phyloP scores from a whole-genome alignment of 148 eudicot genomes.

The Polygonum maritimum region DNA sequence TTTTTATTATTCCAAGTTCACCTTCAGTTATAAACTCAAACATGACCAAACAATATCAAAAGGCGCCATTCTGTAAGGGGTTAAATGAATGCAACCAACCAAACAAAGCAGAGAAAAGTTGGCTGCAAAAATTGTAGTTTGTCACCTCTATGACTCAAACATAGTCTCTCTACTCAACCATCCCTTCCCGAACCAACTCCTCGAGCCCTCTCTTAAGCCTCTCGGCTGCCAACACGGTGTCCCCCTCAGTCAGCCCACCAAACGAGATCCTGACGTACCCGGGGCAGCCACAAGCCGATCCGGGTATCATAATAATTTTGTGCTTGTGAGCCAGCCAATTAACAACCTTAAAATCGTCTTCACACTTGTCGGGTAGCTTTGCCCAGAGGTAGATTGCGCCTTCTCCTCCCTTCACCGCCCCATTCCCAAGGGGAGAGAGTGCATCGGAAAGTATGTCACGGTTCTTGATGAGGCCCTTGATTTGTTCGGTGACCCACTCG shows the following conservation, averaged over 20 bases:
- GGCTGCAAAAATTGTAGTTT: not conserved
- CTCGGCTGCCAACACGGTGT: conserved; percentile 55
- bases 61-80: not conserved
- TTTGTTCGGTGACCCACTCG: conserved; percentile 70
- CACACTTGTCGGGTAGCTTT: conserved; percentile 52
- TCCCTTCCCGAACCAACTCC: conserved; percentile 64
- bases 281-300: conserved; percentile 72
- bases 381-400: conserved; percentile 97
- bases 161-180: conserved; percentile 27
- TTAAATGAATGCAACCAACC: not conserved
- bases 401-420: conserved; percentile 85
- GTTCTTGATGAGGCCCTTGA: conserved; percentile 58
- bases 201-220: conserved; percentile 74
- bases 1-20: not conserved
- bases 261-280: conserved; percentile 77
- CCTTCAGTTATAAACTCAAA: not conserved
- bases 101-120: not conserved
- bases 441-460: conserved; percentile 52
- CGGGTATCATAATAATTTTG: conserved; percentile 61
- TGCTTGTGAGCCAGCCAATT: conserved; percentile 79
- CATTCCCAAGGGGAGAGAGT: conserved; percentile 62
- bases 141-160: not conserved
- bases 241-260: conserved; percentile 62
- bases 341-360: conserved; percentile 57
- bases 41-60: not conserved